These are phyloP conservation scores for Carpinus fangiana DNA, from an alignment of 306 rosid genomes.

Conservation along the genomic window DNA sequence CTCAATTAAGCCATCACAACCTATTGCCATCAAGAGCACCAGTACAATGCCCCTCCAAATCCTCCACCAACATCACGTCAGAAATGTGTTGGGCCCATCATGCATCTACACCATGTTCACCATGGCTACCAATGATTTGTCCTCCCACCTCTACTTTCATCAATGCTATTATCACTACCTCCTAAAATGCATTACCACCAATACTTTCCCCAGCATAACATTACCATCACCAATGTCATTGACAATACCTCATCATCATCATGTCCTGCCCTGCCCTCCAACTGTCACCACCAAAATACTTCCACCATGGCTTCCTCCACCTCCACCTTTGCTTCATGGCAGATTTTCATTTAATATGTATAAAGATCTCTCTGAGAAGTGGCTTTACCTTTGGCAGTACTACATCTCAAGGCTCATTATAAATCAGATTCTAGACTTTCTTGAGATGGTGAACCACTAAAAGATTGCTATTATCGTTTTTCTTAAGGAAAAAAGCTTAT, in stretches of 20 bases:
- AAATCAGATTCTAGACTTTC: neutral
- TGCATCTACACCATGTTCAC: neutral
- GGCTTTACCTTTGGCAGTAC: neutral
- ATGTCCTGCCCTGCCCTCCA: neutral
- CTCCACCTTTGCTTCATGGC: neutral
- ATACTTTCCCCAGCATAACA: neutral
- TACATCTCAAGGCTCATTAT: neutral
- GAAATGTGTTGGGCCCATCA: neutral
- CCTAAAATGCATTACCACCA: neutral
- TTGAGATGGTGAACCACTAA: neutral
- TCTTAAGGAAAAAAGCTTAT: neutral
- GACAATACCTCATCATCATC: neutral
- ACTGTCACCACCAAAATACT: neutral
- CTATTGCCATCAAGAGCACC: neutral
- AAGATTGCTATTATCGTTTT: neutral
- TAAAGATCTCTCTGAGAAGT: neutral
- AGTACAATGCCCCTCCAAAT: neutral
- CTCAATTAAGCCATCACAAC: neutral
- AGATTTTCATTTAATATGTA: neutral
- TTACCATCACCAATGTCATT: neutral
- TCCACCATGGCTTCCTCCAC: neutral
- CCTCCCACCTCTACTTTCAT: conserved; percentile 7
- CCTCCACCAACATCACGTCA: neutral
- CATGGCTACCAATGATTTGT: neutral
- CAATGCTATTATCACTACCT: neutral